Conservation (phyloP, 176 grass and related monocot genomes). For the Typha latifolia region DNA sequence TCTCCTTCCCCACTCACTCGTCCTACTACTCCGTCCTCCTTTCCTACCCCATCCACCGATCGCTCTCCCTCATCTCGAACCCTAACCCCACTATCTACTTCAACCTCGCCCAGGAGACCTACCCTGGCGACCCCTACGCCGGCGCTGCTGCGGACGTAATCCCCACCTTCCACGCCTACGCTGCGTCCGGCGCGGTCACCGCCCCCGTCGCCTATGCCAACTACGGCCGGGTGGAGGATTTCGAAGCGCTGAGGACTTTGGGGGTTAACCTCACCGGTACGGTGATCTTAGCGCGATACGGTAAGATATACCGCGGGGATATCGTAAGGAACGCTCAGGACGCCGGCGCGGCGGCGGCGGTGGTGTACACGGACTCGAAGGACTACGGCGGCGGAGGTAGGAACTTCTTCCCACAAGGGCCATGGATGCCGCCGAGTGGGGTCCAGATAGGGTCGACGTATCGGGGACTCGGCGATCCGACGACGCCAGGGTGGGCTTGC, state of each 20-base stretch:
- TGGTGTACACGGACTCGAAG: slow-evolving; percentile 70
- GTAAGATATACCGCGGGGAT: slow-evolving; percentile 74
- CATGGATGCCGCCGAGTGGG: slow-evolving; percentile 66
- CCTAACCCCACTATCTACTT: slow-evolving; percentile 24
- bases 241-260: slow-evolving; percentile 34
- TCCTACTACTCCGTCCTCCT: slow-evolving; percentile 68
- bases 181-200: slow-evolving; percentile 48
- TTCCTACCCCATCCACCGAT: slow-evolving; percentile 48
- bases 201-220: slow-evolving; percentile 68
- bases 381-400: slow-evolving; percentile 40
- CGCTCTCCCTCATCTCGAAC: slow-evolving; percentile 42
- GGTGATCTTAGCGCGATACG: slow-evolving; percentile 59
- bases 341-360: slow-evolving; percentile 53
- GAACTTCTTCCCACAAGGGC: slow-evolving; percentile 50
- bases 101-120: slow-evolving; percentile 49
- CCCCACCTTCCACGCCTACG: slow-evolving; percentile 78
- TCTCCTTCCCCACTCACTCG: slow-evolving; percentile 38
- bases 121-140: slow-evolving; percentile 43
- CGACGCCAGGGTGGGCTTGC: slow-evolving; percentile 69
- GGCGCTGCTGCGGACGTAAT: slow-evolving; percentile 28
- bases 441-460: slow-evolving; percentile 74
- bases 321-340: slow-evolving; percentile 54
- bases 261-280: slow-evolving; percentile 65
- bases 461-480: slow-evolving; percentile 56
- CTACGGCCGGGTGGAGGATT: slow-evolving; percentile 82